Conservation (phyloP, 768 basidiomycete genomes). For the Mycena vulgaris region DNA sequence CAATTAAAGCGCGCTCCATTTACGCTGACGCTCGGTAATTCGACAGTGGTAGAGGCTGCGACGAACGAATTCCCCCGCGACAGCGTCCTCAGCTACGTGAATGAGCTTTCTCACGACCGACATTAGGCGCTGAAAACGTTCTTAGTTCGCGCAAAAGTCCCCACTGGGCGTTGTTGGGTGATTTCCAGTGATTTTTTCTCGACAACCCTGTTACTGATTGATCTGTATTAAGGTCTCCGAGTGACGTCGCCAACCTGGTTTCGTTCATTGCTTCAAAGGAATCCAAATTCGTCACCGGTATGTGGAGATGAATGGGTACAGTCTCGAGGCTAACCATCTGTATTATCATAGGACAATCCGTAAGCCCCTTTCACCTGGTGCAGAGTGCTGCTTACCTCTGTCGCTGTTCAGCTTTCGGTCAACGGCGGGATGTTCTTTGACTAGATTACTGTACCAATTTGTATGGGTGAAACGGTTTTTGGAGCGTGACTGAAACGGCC, state of each 20-base stretch:
- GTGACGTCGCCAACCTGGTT: slow-evolving; percentile 16
- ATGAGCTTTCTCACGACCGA: background rate
- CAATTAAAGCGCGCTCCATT: background rate
- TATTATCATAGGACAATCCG: background rate
- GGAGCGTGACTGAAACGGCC: too few relatives aligned
- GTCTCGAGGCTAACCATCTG: background rate
- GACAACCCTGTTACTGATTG: background rate
- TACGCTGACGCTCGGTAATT: too few relatives aligned
- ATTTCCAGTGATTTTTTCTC: background rate
- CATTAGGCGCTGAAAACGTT: background rate
- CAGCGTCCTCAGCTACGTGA: too few relatives aligned
- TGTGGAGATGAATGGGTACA: background rate
- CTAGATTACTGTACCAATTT: too few relatives aligned
- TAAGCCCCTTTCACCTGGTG: background rate
- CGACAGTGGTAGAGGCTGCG: background rate
- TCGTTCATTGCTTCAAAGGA: slow-evolving; percentile 27
- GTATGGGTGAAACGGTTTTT: too few relatives aligned
- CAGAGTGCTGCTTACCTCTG: background rate
- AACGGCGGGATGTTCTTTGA: slow-evolving; percentile 12
- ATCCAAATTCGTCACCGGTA: slow-evolving; percentile 19
- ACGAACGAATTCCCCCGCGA: background rate
- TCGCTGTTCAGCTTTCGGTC: background rate
- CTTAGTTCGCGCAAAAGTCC: background rate
- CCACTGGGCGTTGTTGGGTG: background rate
- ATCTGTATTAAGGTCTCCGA: background rate